These are phyloP conservation scores for Anacardium occidentale DNA, from an alignment of 345 rosid species.

Conservation along the genomic window DNA sequence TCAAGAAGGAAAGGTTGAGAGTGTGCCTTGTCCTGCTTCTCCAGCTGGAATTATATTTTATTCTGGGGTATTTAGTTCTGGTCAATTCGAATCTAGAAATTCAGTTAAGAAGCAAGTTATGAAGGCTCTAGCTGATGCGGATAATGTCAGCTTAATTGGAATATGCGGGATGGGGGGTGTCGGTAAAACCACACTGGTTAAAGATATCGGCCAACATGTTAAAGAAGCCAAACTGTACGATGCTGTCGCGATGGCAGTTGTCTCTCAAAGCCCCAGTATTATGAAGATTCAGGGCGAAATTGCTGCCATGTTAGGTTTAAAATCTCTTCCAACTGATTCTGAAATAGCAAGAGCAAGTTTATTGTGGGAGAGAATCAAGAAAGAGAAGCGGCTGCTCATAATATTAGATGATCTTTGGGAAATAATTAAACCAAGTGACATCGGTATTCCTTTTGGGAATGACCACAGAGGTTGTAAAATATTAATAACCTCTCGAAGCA, in stretches of 20 bases:
- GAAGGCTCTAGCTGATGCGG: neutral
- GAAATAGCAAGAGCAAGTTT: constrained; percentile 11
- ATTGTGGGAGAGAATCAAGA: neutral
- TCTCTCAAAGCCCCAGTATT: constrained; percentile 7
- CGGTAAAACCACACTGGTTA: constrained; percentile 20
- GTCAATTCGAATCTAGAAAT: neutral
- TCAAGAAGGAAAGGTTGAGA: neutral
- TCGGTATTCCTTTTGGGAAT: constrained; percentile 5
- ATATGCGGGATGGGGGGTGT: constrained; percentile 19
- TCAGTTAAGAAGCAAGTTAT: neutral
- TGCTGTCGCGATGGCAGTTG: neutral
- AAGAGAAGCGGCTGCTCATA: constrained; percentile 19
- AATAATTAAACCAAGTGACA: neutral
- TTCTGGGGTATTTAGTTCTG: neutral
- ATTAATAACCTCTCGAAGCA: neutral
- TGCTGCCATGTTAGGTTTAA: neutral
- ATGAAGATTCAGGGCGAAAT: constrained; percentile 13
- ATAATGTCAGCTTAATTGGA: constrained; percentile 13
- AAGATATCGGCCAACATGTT: neutral
- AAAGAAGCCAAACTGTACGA: constrained; percentile 11
- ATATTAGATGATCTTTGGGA: constrained; percentile 14
- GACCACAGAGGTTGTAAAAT: neutral
- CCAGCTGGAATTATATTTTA: neutral
- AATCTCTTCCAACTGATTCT: neutral
- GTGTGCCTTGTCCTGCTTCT: neutral